Percentiles rank a stretch among this genome's conserved stretches.
Evolutionary conservation across 2,329 filamentous ascomycete species (phyloP).

Genomic region (Hawksworthiomyces lignivorus): DNA sequence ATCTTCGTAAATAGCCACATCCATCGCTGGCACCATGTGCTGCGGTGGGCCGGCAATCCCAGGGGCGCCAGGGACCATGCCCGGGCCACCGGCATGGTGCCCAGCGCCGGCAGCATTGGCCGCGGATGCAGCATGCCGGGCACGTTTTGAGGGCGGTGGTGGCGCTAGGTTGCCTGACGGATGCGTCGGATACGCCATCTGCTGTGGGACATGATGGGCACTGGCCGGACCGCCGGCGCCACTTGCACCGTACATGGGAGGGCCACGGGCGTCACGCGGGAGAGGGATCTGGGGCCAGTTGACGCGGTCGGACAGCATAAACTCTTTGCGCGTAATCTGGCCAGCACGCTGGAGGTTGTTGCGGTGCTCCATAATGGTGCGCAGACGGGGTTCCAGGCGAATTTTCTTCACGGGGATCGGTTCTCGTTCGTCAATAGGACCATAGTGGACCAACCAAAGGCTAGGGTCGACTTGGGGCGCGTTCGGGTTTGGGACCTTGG

Average conservation of each 20-base stretch:
- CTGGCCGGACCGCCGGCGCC: too few relatives aligned
- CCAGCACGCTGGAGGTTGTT: constrained; percentile 65
- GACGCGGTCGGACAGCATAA: constrained; percentile 81
- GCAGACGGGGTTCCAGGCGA: constrained; percentile 53
- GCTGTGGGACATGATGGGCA: constrained; percentile 40
- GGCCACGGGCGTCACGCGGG: constrained; percentile 44
- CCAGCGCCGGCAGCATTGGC: constrained; percentile 19
- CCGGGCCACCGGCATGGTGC: constrained; percentile 1
- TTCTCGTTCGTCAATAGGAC: constrained; percentile 64
- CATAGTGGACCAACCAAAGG: constrained; percentile 89
- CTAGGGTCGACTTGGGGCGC: constrained; percentile 65
- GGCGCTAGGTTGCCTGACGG: constrained; percentile 34
- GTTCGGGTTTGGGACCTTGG: constrained; percentile 61
- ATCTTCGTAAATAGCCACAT: constrained; percentile 54
- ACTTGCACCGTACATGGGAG: constrained; percentile 43
- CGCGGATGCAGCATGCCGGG: constrained; percentile 35
- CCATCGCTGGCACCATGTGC: constrained; percentile 9
- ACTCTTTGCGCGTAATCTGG: constrained; percentile 81
- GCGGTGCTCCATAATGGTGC: constrained; percentile 52
- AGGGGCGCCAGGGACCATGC: background rate
- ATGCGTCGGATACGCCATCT: constrained; percentile 56
- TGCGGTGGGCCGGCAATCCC: background rate
- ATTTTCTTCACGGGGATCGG: constrained; percentile 63
- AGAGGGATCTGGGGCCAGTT: constrained; percentile 85
- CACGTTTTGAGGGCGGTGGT: constrained; percentile 49